Evolutionary conservation across 2,329 filamentous ascomycete genomes (phyloP), one percentile per base, ranked within the genome.

Genomic region (Alternaria ventricosa): DNA sequence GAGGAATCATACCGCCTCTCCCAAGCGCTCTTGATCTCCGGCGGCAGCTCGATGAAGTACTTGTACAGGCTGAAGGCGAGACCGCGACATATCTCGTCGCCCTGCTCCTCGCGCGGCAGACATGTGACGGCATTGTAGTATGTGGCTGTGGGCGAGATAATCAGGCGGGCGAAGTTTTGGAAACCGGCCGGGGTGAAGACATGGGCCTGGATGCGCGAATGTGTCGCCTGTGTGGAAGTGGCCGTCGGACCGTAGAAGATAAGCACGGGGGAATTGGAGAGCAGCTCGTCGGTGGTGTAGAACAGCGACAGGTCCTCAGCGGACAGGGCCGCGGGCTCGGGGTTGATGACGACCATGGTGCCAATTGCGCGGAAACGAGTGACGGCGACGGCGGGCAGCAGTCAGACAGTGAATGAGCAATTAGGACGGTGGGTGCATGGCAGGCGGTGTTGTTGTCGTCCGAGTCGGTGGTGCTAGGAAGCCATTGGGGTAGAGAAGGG

Each of bases 171-270:
- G 78, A 95, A 99, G 71, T 92, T 95, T 76, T 93, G 91, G 72
- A 96, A 91, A 70, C 96, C 96, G 68, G 93, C 94, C 3, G 93
- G 89, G 65, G 92, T 92, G 82, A 96, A 93, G 81, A 99, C 88
- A 81, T 98, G 96, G 68, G 96, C 88, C 83, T 98, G 95, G 71
- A 98, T 94, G 80, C 96, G 92, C 67, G 95, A 97, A 82, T 92
- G 95, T 82, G 93, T 96, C 75, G 90, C 89, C 70, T 91, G 92
- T 82, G 97, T 96, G 74, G 92, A 90, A 46, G 93, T 96, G 28
- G 94, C 94, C 50, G 95, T 95, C 15, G 94, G 89, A 13, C 95
- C 95, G 80, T 97, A 93, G 85, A 98, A 97, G 80, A 97, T 87
- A 71, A 98, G 86, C 72, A 98, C 86, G 55, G 94, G 89, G 66